A percentile compares a stretch with the other conserved stretches of the same genome.
Conservation (phyloP, 805 yeast species). For the Suhomyces sp. region DNA sequence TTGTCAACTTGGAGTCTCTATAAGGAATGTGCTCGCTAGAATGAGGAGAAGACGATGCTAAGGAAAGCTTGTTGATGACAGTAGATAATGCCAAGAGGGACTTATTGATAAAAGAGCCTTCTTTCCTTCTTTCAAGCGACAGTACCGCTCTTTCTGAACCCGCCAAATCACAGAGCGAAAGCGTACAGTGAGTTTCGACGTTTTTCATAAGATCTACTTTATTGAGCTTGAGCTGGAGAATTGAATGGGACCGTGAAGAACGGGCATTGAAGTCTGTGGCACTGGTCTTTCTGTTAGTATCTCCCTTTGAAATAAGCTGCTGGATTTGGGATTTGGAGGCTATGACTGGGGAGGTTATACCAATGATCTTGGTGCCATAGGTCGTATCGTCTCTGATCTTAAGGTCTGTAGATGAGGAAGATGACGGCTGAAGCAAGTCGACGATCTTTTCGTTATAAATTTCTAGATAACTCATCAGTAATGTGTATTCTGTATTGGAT, state of each 20-base stretch:
- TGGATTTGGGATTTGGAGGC: constrained; percentile 57
- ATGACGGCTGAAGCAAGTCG: constrained; percentile 55
- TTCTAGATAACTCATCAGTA: constrained; percentile 73
- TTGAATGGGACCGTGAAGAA: constrained; percentile 90
- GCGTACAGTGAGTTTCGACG: constrained; percentile 49
- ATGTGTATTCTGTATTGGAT: constrained; percentile 33
- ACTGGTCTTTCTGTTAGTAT: constrained; percentile 70
- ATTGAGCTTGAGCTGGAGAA: constrained; percentile 64
- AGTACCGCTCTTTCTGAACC: constrained; percentile 84
- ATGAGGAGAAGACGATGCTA: constrained; percentile 16
- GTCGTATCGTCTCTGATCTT: constrained; percentile 73
- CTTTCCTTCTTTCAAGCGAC: constrained; percentile 79
- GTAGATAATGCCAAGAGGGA: constrained; percentile 87
- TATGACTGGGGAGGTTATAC: constrained; percentile 64
- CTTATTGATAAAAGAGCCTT: constrained; percentile 90
- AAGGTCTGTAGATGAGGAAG: constrained; percentile 48
- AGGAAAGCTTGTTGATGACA: constrained; percentile 78
- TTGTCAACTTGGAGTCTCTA: constrained; percentile 87
- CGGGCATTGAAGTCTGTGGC: constrained; percentile 87
- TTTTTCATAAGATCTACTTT: constrained; percentile 41
- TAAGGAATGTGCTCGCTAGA: constrained; percentile 74
- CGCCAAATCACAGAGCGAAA: constrained; percentile 90
- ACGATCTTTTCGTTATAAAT: constrained; percentile 85
- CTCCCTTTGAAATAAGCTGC: constrained; percentile 62
- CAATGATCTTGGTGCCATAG: constrained; percentile 71